Conservation (phyloP, 1,284 basidiomycete species). For the Amylostereum areolatum region DNA sequence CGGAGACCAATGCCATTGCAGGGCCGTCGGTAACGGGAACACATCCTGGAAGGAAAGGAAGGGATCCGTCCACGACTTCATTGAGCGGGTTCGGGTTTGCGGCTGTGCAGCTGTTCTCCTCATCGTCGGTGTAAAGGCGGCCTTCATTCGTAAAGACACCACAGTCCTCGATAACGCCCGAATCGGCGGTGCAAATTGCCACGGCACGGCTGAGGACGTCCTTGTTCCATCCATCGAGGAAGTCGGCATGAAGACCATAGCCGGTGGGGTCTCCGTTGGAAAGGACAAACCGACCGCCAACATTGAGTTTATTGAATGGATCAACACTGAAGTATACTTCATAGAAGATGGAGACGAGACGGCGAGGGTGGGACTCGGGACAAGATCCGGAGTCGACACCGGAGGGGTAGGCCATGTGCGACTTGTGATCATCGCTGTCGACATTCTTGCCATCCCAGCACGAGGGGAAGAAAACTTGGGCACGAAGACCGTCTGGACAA, state of each 20-base stretch:
- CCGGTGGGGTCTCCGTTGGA: conserved; percentile 35
- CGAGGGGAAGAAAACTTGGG: conserved; percentile 37
- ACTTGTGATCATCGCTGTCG: conserved; percentile 47
- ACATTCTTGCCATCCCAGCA: conserved; percentile 41
- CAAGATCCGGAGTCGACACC: conserved; percentile 28
- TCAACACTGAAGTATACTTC: conserved; percentile 21
- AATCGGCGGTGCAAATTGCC: conserved; percentile 7
- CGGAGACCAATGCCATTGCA: not conserved
- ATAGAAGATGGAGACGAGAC: conserved; percentile 26
- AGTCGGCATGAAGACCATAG: conserved; percentile 48
- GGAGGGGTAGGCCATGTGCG: conserved; percentile 44
- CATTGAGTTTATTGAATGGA: conserved; percentile 15
- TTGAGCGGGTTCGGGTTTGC: conserved; percentile 2
- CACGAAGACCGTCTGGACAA: conserved; percentile 34
- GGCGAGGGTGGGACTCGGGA: conserved; percentile 23
- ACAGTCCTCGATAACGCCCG: conserved; percentile 10
- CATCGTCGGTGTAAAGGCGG: not conserved
- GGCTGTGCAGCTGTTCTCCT: conserved; percentile 3
- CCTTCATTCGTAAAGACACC: conserved; percentile 6
- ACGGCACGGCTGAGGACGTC: conserved; percentile 40
- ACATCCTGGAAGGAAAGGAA: conserved; percentile 10
- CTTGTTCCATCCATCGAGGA: conserved; percentile 44
- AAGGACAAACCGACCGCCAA: conserved; percentile 23
- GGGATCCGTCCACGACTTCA: not conserved
- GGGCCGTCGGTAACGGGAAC: conserved; percentile 9